These are phyloP conservation scores for Citrus unshiu DNA, from an alignment of 345 rosid genomes.

Conservation along the genomic window DNA sequence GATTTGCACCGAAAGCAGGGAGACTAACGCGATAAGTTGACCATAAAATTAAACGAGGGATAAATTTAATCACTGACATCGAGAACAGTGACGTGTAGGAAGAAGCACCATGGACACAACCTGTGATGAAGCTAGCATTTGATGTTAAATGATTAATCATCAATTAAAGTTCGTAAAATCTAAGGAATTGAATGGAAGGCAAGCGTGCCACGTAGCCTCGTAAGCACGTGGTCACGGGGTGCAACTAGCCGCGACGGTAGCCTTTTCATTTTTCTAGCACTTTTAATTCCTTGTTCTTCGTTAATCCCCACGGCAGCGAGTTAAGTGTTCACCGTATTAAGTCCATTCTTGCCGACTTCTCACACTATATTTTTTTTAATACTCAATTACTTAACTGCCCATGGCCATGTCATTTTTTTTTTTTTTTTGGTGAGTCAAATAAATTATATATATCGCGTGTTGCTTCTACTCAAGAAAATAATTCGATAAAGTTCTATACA, in stretches of 20 bases:
- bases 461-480: no score
- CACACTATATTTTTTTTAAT: not conserved
- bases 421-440: not conserved
- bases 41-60: not conserved
- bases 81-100: not conserved
- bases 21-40: not conserved
- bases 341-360: constrained; percentile 8
- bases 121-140: not conserved
- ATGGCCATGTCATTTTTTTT: not conserved
- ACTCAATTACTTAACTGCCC: constrained; percentile 3
- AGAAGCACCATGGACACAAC: not conserved
- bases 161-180: not conserved
- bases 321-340: constrained; percentile 1
- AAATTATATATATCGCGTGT: not conserved
- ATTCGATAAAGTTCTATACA: no score
- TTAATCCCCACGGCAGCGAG: constrained; percentile 10
- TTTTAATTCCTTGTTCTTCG: not conserved
- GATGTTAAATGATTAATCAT: not conserved
- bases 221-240: constrained; percentile 14
- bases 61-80: not conserved
- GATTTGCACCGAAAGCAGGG: not conserved
- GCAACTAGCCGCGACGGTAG: constrained; percentile 1
- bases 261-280: not conserved
- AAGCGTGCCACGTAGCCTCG: constrained; percentile 11
- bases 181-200: not conserved